Evolutionary conservation across 1,284 basidiomycete species (phyloP), one percentile per base, ranked within the genome.

Genomic region (Naganishia liquefaciens): DNA sequence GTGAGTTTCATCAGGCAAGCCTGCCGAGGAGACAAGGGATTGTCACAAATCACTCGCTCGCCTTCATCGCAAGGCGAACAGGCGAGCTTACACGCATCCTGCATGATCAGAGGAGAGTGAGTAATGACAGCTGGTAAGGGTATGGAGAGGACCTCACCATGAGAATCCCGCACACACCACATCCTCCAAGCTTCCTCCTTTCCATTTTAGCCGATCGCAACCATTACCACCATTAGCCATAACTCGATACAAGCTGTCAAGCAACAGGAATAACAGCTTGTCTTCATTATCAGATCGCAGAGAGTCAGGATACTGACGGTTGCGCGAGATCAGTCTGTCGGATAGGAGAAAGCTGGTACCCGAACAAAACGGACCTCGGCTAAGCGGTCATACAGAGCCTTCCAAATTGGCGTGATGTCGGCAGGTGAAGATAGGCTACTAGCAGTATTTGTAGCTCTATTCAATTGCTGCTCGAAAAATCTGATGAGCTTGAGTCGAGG

Each of bases 11-110:
- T 46, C n/a, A 50, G 27, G 25, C 46, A 40, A 25, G 46, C 37
- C 57, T 60, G 33, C 44, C 9, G 13, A 30, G 28, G 19, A 3
- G 17, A 15, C 28, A 15, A 21, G 10, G 2, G 27, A 25, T 40
- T 19, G 10, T n/a, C 3, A n/a, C 28, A 46, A n/a, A 3, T 13
- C 9, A 2, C 6, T 33, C 9, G 19, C 19, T 17, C 42, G 1
- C 3, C n/a, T 17, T 19, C 0, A 5, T n/a, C 7, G 21, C 1
- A 33, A 10, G 5, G 3, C 27, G 21, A 33, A 30, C 15, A 6
- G 27, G 30, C 43, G 27, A n/a, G 21, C 57, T 60, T 49, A 49
- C 57, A 37, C 23, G 49, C n/a, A 50, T 19, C 57, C 57, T 60
- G 13, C 4, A 39, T 13, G 9, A 33, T 43, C 21, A 7, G 4